These are phyloP conservation scores for Russula abietina DNA, from an alignment of 768 basidiomycete genomes.

Conservation along the genomic window DNA sequence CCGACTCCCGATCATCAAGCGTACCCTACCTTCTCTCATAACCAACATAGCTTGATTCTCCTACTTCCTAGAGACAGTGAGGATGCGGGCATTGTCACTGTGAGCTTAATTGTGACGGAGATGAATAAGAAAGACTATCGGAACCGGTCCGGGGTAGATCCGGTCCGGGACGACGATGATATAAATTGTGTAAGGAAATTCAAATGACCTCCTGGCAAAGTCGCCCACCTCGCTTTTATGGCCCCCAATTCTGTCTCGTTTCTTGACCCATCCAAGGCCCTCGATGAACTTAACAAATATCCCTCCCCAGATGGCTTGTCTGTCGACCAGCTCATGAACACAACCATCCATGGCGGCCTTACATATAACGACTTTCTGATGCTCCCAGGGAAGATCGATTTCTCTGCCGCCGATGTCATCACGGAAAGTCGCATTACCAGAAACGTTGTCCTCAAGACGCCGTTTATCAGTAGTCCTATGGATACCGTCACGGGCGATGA, in stretches of 20 bases:
- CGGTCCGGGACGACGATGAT: background rate
- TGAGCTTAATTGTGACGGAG: too few species aligned
- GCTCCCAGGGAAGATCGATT: slow-evolving; percentile 93
- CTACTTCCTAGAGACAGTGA: too few species aligned
- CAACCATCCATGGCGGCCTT: slow-evolving; percentile 77
- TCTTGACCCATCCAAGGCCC: slow-evolving; percentile 45
- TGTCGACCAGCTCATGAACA: slow-evolving; percentile 82
- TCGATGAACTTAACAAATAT: slow-evolving; percentile 73
- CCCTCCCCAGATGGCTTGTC: slow-evolving; percentile 73
- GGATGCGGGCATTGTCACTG: too few species aligned
- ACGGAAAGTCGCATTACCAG: slow-evolving; percentile 85
- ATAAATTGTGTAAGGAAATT: slow-evolving; percentile 3
- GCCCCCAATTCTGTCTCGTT: background rate
- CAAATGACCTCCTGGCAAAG: slow-evolving; percentile 3
- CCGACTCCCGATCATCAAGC: too few species aligned
- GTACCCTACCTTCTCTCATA: too few species aligned
- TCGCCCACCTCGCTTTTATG: slow-evolving; percentile 9
- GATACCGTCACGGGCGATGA: slow-evolving; percentile 96
- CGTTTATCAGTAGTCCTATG: slow-evolving; percentile 98
- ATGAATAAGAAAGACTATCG: too few species aligned
- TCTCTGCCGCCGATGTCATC: slow-evolving; percentile 71
- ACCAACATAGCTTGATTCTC: too few species aligned
- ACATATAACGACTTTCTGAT: slow-evolving; percentile 98
- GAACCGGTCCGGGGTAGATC: too few species aligned
- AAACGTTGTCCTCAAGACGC: slow-evolving; percentile 88